Conservation (phyloP, 257 asterid genomes). For the Nicotiana knightiana region DNA sequence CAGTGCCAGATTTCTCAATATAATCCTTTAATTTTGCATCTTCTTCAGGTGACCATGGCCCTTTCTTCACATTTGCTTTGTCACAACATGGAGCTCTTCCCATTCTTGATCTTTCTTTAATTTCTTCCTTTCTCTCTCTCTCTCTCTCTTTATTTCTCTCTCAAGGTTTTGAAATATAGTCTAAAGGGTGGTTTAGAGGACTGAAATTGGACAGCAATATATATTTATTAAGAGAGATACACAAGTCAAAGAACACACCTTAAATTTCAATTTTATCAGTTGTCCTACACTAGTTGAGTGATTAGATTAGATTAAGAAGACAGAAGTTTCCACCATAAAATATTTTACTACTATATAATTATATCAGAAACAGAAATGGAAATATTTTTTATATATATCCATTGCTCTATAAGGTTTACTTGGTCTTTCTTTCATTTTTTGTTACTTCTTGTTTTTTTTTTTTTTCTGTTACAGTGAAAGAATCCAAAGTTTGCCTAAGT, state of each 20-base stretch:
- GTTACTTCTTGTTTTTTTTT: not conserved
- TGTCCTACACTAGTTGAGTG: slow-evolving; percentile 22
- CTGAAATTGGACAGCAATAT: slow-evolving; percentile 23
- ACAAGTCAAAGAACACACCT: slow-evolving; percentile 50
- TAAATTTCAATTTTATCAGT: slow-evolving; percentile 18
- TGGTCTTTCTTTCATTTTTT: not conserved
- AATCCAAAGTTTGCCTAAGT: slow-evolving; percentile 34
- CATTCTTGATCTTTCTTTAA: slow-evolving; percentile 29
- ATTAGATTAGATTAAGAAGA: slow-evolving; percentile 15
- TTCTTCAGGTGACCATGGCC: slow-evolving; percentile 95
- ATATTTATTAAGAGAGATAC: slow-evolving; percentile 17
- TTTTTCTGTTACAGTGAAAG: slow-evolving; percentile 8
- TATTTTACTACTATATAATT: not conserved
- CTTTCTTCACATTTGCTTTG: slow-evolving; percentile 80
- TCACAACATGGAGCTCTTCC: slow-evolving; percentile 94
- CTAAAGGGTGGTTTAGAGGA: slow-evolving; percentile 16
- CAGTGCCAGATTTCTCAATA: slow-evolving; percentile 65
- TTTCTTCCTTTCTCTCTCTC: slow-evolving; percentile 4
- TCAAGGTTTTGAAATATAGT: not conserved
- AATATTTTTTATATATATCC: not conserved
- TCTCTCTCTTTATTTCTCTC: not conserved
- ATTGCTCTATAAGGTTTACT: not conserved
- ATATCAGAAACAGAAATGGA: not conserved
- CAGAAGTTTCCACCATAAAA: slow-evolving; percentile 18
- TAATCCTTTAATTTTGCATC: slow-evolving; percentile 63